These are phyloP conservation scores for Catunica adiposa DNA, from an alignment of 2,329 filamentous ascomycete species.

Conservation along the genomic window DNA sequence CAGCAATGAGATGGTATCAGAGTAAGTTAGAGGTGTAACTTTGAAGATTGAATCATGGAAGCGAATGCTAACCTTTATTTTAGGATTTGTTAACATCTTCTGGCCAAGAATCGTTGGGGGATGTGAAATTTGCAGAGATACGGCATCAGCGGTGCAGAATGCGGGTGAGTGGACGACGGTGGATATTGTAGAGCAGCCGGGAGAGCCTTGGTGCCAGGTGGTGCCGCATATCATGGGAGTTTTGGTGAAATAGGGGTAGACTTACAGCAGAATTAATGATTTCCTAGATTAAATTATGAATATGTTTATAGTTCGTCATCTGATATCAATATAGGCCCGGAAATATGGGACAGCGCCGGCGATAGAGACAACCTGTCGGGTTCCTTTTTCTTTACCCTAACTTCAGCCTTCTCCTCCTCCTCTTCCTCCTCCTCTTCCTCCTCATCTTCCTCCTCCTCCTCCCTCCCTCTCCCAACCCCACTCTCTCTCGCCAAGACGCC, in stretches of 20 bases:
- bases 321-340: slow-evolving; percentile 23
- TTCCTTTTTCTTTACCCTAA: slow-evolving; percentile 14
- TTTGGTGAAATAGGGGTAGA: slow-evolving; percentile 30
- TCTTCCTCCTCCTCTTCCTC: slow-evolving; percentile 4
- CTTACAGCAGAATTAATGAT: not conserved
- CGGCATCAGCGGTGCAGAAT: slow-evolving; percentile 28
- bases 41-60: not conserved
- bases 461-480: slow-evolving; percentile 5
- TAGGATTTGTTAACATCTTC: slow-evolving; percentile 34
- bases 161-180: slow-evolving; percentile 35
- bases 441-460: slow-evolving; percentile 8
- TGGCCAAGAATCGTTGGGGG: slow-evolving; percentile 37
- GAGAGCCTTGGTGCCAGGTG: slow-evolving; percentile 26
- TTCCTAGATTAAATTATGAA: no score
- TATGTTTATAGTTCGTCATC: slow-evolving; percentile 24
- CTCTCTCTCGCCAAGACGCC: slow-evolving; percentile 24
- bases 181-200: slow-evolving; percentile 27
- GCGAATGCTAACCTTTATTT: not conserved
- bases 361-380: no score
- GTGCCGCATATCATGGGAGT: slow-evolving; percentile 36
- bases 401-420: not conserved
- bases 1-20: slow-evolving; percentile 32
- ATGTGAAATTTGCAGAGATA: slow-evolving; percentile 34
- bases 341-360: not conserved
- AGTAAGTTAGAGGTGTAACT: slow-evolving; percentile 28